Evolutionary conservation across 441 rosid genomes (phyloP).

Genomic region (Biscutella laevigata): DNA sequence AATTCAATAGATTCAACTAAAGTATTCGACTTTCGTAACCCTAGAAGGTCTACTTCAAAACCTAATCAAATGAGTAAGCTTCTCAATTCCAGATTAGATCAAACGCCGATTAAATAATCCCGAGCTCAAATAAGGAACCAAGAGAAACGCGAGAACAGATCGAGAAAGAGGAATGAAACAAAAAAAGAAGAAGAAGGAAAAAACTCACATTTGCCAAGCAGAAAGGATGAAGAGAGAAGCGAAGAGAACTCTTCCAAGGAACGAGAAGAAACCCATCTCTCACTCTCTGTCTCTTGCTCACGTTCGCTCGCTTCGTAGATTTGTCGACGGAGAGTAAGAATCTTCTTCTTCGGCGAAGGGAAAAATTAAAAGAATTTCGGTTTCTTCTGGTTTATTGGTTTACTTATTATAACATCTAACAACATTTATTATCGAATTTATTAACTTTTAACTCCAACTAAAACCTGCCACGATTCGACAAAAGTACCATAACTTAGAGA

Average conservation of each 20-base stretch:
- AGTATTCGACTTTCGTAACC: not conserved
- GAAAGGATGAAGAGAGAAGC: slow-evolving; percentile 61
- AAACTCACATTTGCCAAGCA: slow-evolving; percentile 53
- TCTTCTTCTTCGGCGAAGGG: no score
- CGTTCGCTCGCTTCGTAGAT: no score
- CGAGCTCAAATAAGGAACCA: not conserved
- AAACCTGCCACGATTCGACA: no score
- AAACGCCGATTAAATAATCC: not conserved
- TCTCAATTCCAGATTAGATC: slow-evolving; percentile 23
- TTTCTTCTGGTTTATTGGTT: no score
- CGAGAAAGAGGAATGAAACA: not conserved
- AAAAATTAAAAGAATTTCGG: no score
- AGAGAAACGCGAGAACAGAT: not conserved
- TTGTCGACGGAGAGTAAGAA: no score
- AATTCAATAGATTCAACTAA: not conserved
- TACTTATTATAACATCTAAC: no score
- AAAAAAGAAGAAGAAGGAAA: not conserved
- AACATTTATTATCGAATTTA: no score
- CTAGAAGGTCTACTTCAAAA: no score
- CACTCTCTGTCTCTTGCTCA: no score
- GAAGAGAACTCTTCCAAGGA: slow-evolving; percentile 57
- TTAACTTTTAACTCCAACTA: no score
- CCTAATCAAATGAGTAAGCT: not conserved
- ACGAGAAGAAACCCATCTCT: slow-evolving; percentile 61
- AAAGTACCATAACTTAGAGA: no score